A percentile compares a stretch with the other conserved stretches of the same genome.
Conservation (phyloP, 306 rosid genomes). For the Begonia loranthoides region DNA sequence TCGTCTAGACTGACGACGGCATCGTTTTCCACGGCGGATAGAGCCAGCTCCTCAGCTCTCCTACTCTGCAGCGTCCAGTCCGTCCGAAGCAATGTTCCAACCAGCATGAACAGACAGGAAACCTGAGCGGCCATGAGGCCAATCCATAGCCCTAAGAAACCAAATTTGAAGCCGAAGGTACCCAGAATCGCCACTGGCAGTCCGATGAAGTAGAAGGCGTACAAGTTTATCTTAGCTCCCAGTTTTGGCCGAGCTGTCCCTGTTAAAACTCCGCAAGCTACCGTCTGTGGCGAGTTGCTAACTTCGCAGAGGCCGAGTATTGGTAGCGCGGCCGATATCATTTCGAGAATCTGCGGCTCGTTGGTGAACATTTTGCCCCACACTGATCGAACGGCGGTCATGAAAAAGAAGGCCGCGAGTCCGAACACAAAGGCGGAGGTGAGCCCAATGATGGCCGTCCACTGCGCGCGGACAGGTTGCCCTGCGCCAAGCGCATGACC, state of each 20-base stretch:
- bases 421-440: constrained; percentile 30
- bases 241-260: constrained; percentile 68
- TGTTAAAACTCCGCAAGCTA: constrained; percentile 56
- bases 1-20: constrained; percentile 10
- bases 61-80: constrained; percentile 65
- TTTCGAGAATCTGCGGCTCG: constrained; percentile 45
- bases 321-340: constrained; percentile 47
- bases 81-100: constrained; percentile 36
- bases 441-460: constrained; percentile 52
- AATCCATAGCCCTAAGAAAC: constrained; percentile 65
- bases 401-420: constrained; percentile 25
- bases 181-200: constrained; percentile 50
- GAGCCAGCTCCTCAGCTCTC: constrained; percentile 47
- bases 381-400: constrained; percentile 22
- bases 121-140: constrained; percentile 74
- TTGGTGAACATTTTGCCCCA: constrained; percentile 63
- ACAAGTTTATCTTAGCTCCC: constrained; percentile 75
- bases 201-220: constrained; percentile 68
- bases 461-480: constrained; percentile 38
- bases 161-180: constrained; percentile 31
- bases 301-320: constrained; percentile 70
- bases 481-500: constrained; percentile 83
- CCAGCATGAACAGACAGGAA: constrained; percentile 64
- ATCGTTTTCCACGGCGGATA: constrained; percentile 4
- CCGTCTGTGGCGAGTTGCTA: constrained; percentile 74